Conservation (phyloP, 1,284 basidiomycete species). For the Schizophyllum commune region DNA sequence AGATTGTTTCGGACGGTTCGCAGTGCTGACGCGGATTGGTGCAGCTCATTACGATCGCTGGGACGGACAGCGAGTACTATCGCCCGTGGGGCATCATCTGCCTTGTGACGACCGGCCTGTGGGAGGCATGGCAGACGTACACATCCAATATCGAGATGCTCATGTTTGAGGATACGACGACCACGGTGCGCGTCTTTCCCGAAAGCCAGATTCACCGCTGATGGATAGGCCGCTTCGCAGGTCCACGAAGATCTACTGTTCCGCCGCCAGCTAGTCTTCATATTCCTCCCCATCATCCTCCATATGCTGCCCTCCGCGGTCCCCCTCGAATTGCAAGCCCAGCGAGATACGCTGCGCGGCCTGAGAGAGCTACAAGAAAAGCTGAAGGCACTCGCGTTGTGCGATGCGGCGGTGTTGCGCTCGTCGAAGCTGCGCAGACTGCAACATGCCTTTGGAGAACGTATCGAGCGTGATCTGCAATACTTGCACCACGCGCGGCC, state of each 20-base stretch:
- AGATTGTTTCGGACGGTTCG: not conserved
- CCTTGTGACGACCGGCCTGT: not conserved
- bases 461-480: not conserved
- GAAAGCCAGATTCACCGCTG: too few relatives aligned
- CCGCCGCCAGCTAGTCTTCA: not conserved
- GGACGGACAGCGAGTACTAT: not conserved
- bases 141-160: not conserved
- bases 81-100: not conserved
- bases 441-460: not conserved
- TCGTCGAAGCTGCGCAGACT: not conserved
- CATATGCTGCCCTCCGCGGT: not conserved
- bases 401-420: not conserved
- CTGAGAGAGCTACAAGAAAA: not conserved
- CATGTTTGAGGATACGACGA: not conserved
- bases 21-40: not conserved
- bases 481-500: not conserved
- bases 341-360: not conserved
- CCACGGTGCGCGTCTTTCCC: not conserved
- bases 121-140: not conserved
- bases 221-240: too few relatives aligned
- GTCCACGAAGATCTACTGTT: not conserved
- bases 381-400: not conserved
- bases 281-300: not conserved
- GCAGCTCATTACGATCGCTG: not conserved
- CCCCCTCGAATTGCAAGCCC: not conserved